Evolutionary conservation across 306 rosid species (phyloP), one percentile per base, ranked within the genome.

Genomic region (Casuarina cunninghamiana): DNA sequence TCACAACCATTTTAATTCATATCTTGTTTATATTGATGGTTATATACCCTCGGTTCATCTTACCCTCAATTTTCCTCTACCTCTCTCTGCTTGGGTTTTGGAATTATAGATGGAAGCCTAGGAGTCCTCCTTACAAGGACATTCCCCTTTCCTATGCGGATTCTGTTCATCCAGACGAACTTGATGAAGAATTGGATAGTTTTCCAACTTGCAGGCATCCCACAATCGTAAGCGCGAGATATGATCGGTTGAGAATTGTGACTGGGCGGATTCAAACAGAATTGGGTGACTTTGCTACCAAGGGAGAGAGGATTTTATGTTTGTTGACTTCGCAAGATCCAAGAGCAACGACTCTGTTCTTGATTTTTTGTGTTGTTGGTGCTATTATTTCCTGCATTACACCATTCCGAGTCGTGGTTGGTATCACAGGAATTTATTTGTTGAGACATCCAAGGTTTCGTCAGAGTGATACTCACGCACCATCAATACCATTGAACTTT

Each of bases 71-170:
- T 76, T 94, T 94, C 88, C 97, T 94, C 71, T 94, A 90, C 86
- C 95, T 90, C 53, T 90, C 92, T 85, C 75, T 94, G 91, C 90
- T 90, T 72, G 98, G 98, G 57, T 87, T 94, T 32, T 94, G 98
- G 98, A 88, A 94, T 84, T 94, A 90, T 61, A 84, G 97, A 63
- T 88, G 97, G 98, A 90, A 97, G 84, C 92, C 98, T 5, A 89
- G 97, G 83, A 95, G 90, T 72, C 97, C 98, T 79, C 97, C 98
- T 77, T 95, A 92, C 92, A 90, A 90, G 97, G 97, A 94, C 92
- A 94, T 97, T 21, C 89, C 93, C 1, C 91, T 94, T 77, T 94
- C 97, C 2, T 93, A 89, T 0, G 97, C 95, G 0, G 97, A 94
- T 77, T 82, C 91, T 51, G 95, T 89, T 0, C 91, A 94, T 83